phyloP scores from a whole-genome alignment of 208 protist species.

The Leishmania tarentolae region DNA sequence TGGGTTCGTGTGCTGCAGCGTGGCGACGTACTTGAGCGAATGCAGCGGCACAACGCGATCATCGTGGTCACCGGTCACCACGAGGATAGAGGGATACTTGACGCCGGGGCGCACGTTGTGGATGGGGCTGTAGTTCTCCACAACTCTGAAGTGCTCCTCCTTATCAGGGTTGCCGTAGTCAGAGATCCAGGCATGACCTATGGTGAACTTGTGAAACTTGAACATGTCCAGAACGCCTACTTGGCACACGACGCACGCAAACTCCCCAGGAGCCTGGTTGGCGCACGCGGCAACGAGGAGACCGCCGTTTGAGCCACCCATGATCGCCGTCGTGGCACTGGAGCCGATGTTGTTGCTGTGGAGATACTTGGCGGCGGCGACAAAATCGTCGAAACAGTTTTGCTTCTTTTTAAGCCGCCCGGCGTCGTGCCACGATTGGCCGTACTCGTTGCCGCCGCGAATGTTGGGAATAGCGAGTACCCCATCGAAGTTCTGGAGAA shows the following conservation, averaged over 20 bases:
- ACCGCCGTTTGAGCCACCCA: conserved; percentile 95
- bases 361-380: conserved; percentile 75
- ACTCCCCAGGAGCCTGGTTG: conserved; percentile 90
- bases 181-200: conserved; percentile 93
- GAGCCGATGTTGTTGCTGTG: conserved; percentile 77
- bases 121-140: conserved; percentile 94
- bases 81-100: conserved; percentile 91
- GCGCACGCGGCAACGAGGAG: conserved; percentile 90
- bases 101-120: conserved; percentile 87
- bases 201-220: conserved; percentile 96
- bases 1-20: conserved; percentile 91
- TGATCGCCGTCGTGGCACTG: conserved; percentile 86
- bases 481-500: conserved; percentile 80
- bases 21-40: conserved; percentile 94
- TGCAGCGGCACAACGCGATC: conserved; percentile 96
- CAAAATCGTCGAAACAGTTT: conserved; percentile 93
- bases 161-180: conserved; percentile 94
- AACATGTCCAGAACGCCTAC: conserved; percentile 95
- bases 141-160: conserved; percentile 89
- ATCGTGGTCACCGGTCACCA: conserved; percentile 95
- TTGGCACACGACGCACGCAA: conserved; percentile 84
- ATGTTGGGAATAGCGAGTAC: conserved; percentile 94
- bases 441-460: conserved; percentile 95
- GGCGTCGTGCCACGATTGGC: conserved; percentile 93
- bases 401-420: conserved; percentile 82